phyloP scores from a whole-genome alignment of 1,284 basidiomycete genomes.

The Laetiporus sulphureus region DNA sequence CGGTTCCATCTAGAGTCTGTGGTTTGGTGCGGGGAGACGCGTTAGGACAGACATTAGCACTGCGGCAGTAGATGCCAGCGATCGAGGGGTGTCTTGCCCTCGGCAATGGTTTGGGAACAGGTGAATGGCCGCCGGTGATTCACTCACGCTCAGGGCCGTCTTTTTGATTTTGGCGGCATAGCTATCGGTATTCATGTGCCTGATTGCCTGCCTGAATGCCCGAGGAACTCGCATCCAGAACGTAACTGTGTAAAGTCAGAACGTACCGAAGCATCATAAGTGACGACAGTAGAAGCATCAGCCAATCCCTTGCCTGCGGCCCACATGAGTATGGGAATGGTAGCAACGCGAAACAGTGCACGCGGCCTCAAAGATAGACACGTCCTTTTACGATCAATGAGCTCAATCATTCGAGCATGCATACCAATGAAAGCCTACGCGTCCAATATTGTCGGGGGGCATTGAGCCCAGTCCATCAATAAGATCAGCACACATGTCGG shows the following conservation, averaged over 20 bases:
- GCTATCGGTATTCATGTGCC: slow-evolving; percentile 90
- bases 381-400: slow-evolving; percentile 56
- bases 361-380: slow-evolving; percentile 99
- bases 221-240: not conserved
- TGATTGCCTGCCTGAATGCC: slow-evolving; percentile 28
- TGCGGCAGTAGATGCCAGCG: too few species aligned
- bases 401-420: slow-evolving; percentile 1
- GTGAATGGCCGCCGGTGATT: slow-evolving; percentile 7
- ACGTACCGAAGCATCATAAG: slow-evolving; percentile 93
- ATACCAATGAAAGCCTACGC: slow-evolving; percentile 41
- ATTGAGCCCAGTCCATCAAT: slow-evolving; percentile 98
- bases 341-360: slow-evolving; percentile 51
- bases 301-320: slow-evolving; percentile 86
- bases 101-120: slow-evolving; percentile 83
- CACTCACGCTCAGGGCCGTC: slow-evolving; percentile 72
- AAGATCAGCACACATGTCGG: slow-evolving; percentile 98
- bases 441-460: slow-evolving; percentile 97
- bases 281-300: slow-evolving; percentile 88
- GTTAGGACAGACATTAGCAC: too few species aligned
- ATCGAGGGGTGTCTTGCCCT: slow-evolving; percentile 89
- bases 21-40: too few species aligned
- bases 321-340: slow-evolving; percentile 5
- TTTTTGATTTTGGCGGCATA: slow-evolving; percentile 90
- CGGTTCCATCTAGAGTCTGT: too few species aligned
- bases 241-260: not conserved